Conservation (phyloP, 2,329 filamentous ascomycete species). For the Pseudogymnoascus verrucosus region DNA sequence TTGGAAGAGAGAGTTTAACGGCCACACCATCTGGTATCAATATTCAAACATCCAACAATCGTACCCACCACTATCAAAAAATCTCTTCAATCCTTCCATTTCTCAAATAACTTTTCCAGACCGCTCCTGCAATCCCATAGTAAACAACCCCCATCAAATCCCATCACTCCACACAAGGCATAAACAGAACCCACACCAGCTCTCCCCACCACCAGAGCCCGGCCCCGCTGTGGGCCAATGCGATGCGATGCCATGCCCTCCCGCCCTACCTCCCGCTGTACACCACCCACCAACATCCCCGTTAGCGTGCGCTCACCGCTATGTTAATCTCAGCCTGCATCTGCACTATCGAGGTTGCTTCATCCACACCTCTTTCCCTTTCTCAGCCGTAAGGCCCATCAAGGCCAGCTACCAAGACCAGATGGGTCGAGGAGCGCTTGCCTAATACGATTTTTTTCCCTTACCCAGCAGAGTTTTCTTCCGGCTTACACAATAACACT, state of each 20-base stretch:
- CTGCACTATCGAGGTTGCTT: not conserved
- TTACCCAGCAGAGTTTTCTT: not conserved
- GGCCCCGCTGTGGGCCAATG: conserved; percentile 3
- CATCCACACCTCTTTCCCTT: not conserved
- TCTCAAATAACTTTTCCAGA: not conserved
- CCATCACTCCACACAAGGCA: not conserved
- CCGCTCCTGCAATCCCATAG: not conserved
- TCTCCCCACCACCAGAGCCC: not conserved
- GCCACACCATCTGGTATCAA: not conserved
- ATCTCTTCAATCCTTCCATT: not conserved
- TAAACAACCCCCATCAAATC: not conserved
- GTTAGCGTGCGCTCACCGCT: not conserved
- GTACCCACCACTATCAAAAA: not conserved
- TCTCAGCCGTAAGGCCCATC: too few species aligned
- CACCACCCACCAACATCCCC: not conserved
- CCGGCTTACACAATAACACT: not conserved
- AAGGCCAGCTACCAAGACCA: too few species aligned
- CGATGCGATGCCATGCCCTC: not conserved
- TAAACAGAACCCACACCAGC: not conserved
- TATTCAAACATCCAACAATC: not conserved
- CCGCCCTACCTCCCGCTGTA: not conserved
- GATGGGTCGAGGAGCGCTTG: not conserved
- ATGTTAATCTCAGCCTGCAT: conserved; percentile 2
- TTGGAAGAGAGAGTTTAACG: not conserved
- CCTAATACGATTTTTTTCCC: not conserved